Conservation (phyloP, 352 stramenopile species). For the Phytophthora citricola region DNA sequence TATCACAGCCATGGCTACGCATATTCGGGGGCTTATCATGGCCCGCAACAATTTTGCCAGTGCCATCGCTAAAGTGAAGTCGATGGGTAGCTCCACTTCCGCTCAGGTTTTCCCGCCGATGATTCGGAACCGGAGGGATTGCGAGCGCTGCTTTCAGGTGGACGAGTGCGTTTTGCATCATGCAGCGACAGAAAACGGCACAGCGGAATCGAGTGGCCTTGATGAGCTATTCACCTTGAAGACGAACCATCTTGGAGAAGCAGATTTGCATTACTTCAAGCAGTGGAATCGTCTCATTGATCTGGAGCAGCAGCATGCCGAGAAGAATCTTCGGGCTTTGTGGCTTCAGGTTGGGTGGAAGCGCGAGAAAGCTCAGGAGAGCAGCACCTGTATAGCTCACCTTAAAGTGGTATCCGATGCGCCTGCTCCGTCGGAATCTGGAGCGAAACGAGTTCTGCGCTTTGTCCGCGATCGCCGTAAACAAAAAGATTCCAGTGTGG, state of each 20-base stretch:
- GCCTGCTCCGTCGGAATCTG: slow-evolving; percentile 38
- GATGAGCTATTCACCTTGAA: slow-evolving; percentile 71
- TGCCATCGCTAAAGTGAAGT: slow-evolving; percentile 65
- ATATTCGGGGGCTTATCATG: slow-evolving; percentile 73
- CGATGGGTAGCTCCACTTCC: slow-evolving; percentile 51
- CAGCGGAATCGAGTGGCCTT: slow-evolving; percentile 64
- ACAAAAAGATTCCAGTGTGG: slow-evolving; percentile 9
- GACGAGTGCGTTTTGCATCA: slow-evolving; percentile 90
- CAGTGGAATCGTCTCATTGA: slow-evolving; percentile 79
- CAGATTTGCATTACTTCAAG: slow-evolving; percentile 73
- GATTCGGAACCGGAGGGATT: slow-evolving; percentile 70
- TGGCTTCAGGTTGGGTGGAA: slow-evolving; percentile 73
- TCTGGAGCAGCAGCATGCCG: slow-evolving; percentile 75
- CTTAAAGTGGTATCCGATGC: slow-evolving; percentile 59
- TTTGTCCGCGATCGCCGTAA: slow-evolving; percentile 61
- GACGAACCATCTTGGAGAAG: slow-evolving; percentile 57
- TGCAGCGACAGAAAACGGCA: slow-evolving; percentile 77
- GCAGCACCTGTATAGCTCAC: slow-evolving; percentile 61
- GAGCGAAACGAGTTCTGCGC: slow-evolving; percentile 45
- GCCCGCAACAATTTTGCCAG: slow-evolving; percentile 76
- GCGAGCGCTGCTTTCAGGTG: slow-evolving; percentile 81
- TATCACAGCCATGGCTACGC: slow-evolving; percentile 59
- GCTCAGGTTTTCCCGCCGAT: slow-evolving; percentile 76
- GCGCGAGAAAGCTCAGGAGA: slow-evolving; percentile 58
- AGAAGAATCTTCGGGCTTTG: slow-evolving; percentile 70